A percentile compares a stretch with the other conserved stretches of the same genome.
Evolutionary conservation across 163 green algal genomes (phyloP).

Genomic region (Prototheca wickerhamii): DNA sequence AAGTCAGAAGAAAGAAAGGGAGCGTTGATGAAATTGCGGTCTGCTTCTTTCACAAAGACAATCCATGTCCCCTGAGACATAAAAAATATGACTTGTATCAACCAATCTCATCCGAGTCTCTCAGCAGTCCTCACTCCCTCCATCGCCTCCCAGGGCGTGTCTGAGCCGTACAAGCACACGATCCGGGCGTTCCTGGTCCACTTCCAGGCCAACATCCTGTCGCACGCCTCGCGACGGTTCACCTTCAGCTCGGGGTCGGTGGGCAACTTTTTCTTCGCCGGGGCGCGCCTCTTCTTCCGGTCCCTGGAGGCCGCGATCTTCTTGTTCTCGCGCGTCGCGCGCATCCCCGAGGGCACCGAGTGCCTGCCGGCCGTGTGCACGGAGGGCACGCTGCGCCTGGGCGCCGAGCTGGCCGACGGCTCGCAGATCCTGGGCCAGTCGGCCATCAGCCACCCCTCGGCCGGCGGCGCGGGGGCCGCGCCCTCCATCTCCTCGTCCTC

Average conservation of each 20-base stretch:
- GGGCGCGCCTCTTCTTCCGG: constrained; percentile 87
- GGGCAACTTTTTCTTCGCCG: constrained; percentile 99
- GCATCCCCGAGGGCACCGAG: constrained; percentile 59
- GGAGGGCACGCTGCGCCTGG: constrained; percentile 88
- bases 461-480: background rate
- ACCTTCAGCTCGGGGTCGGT: constrained; percentile 81
- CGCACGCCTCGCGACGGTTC: constrained; percentile 68
- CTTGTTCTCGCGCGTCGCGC: constrained; percentile 75
- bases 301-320: constrained; percentile 92
- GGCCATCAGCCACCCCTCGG: constrained; percentile 83
- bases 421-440: constrained; percentile 87
- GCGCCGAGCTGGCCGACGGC: constrained; percentile 83
- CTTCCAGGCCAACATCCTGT: constrained; percentile 86
- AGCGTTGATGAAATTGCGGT: background rate
- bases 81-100: no score
- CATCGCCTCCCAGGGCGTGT: constrained; percentile 45
- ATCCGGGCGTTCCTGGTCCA: constrained; percentile 93
- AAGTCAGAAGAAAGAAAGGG: background rate
- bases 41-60: no score
- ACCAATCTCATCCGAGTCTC: background rate
- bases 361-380: constrained; percentile 84
- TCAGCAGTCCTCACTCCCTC: background rate
- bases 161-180: constrained; percentile 91
- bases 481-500: no score
- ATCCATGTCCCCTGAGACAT: no score